These are phyloP conservation scores for Yamadazyma philogaea DNA, from an alignment of 805 yeast genomes.

Conservation along the genomic window DNA sequence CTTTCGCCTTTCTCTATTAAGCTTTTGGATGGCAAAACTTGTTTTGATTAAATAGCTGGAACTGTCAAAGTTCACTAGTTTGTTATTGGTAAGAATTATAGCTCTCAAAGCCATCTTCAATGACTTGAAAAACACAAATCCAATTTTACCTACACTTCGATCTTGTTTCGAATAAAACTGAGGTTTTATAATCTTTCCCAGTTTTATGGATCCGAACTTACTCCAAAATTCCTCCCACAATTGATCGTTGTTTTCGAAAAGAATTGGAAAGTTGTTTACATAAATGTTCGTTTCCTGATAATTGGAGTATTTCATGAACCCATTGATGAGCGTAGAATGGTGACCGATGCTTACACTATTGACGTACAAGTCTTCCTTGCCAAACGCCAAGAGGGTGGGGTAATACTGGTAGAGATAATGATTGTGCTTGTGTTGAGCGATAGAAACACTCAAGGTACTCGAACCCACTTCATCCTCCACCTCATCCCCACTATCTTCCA, in stretches of 20 bases:
- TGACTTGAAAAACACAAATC: conserved; percentile 62
- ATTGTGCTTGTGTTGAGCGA: conserved; percentile 39
- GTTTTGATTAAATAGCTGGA: conserved; percentile 30
- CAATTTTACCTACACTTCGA: conserved; percentile 34
- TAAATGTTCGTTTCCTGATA: conserved; percentile 71
- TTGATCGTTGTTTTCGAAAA: conserved; percentile 52
- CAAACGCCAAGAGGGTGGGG: conserved; percentile 9
- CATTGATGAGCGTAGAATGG: conserved; percentile 12
- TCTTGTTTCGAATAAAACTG: conserved; percentile 28
- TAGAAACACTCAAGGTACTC: conserved; percentile 21
- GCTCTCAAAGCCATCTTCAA: conserved; percentile 62
- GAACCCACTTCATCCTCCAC: background rate
- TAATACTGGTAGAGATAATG: conserved; percentile 20
- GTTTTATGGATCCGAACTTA: conserved; percentile 38
- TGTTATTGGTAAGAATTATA: conserved; percentile 52
- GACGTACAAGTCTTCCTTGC: background rate
- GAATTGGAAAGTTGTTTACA: conserved; percentile 58
- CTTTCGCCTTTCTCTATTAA: conserved; percentile 9
- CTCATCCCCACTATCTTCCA: background rate
- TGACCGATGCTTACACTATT: conserved; percentile 1
- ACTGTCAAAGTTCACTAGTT: conserved; percentile 23
- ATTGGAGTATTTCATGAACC: conserved; percentile 24
- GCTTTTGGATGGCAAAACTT: conserved; percentile 41
- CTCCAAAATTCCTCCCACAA: conserved; percentile 39
- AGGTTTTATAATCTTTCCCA: conserved; percentile 43